Base-by-base conservation (phyloP, 192 early-diverging fungal species). In the Borealophlyctis nickersoniae region DNA sequence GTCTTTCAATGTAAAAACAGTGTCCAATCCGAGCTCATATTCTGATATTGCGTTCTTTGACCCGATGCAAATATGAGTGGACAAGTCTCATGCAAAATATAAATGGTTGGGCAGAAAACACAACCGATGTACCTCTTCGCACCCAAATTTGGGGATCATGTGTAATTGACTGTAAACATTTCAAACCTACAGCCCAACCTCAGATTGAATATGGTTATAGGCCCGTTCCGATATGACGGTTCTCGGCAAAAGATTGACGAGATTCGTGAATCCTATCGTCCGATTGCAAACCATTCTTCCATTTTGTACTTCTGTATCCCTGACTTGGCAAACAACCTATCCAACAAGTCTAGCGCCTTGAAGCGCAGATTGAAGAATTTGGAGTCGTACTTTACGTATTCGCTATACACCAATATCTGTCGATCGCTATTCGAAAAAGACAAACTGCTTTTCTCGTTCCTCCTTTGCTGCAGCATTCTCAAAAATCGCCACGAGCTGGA, bases 391-490 rank as follows among this genome's bases (percentile, higher is more conserved):
- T 86, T 86, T 58, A 87, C 85, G 1, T 87, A 87, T 65, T 84
- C 83, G 7, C 73, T 87, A 7, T 87, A 86, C 67, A 70, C 68
- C 33, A 87, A 87, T 61, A 79, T 87, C 13, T 87, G 85, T 62
- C 67, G 85, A 49, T 86, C 83, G 30, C 70, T 87, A n/a, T 87
- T 87, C 66, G 85, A 87, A 64, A 87, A 86, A 58, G 85, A 87
- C 65, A 87, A 87, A 63, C 73, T 87, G 24, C 62, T 87, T n/a
- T 87, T 87, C 59, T 86, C 83, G 4, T 86, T 87, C 57, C 48
- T 85, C 48, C 73, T 87, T 11, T 84, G 81, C 62, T 67, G 69
- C 0, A 75, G 72, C 16, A 86, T 87, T 48, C 54, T 87, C 51
- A 71, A 70, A 29, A 84, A 80, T 54, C 62, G 70, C 16, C 48